Conservation (phyloP, 306 rosid genomes). For the Vicia faba region DNA sequence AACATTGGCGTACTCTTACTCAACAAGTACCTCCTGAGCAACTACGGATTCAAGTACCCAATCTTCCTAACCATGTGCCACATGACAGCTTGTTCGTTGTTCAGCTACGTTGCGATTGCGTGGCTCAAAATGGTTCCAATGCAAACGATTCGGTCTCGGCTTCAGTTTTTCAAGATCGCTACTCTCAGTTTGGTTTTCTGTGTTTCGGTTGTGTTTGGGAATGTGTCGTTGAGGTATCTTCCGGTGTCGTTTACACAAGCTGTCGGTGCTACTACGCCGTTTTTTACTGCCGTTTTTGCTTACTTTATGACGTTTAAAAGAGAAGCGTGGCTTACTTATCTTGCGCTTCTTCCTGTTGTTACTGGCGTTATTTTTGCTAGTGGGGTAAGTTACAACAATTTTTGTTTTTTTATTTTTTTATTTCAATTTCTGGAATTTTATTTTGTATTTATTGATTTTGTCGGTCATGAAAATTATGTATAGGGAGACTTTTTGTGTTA, state of each 20-base stretch:
- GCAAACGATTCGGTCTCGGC: constrained; percentile 86
- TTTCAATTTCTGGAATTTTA: neutral
- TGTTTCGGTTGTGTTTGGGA: constrained; percentile 92
- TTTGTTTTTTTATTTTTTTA: too few species aligned
- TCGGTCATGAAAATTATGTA: constrained; percentile 21
- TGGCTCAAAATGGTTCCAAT: constrained; percentile 96
- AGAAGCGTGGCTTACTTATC: constrained; percentile 94
- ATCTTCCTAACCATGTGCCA: constrained; percentile 99
- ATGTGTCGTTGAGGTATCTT: constrained; percentile 80
- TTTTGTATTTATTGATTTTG: neutral
- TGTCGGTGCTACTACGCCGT: constrained; percentile 94
- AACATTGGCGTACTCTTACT: constrained; percentile 92
- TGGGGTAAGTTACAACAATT: constrained; percentile 59
- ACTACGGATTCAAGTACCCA: constrained; percentile 98
- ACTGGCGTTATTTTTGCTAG: constrained; percentile 96
- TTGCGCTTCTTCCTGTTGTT: constrained; percentile 90
- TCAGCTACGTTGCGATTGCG: constrained; percentile 94
- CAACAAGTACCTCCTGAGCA: constrained; percentile 91
- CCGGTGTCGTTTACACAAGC: constrained; percentile 98
- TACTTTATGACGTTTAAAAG: constrained; percentile 83
- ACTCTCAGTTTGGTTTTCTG: constrained; percentile 84
- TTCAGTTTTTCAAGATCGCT: constrained; percentile 88
- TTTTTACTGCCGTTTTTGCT: constrained; percentile 95
- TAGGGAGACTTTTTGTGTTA: neutral
- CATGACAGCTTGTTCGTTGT: constrained; percentile 92